phyloP scores from a whole-genome alignment of 495 filamentous ascomycete species.

The Hypomontagnella monticulosa region DNA sequence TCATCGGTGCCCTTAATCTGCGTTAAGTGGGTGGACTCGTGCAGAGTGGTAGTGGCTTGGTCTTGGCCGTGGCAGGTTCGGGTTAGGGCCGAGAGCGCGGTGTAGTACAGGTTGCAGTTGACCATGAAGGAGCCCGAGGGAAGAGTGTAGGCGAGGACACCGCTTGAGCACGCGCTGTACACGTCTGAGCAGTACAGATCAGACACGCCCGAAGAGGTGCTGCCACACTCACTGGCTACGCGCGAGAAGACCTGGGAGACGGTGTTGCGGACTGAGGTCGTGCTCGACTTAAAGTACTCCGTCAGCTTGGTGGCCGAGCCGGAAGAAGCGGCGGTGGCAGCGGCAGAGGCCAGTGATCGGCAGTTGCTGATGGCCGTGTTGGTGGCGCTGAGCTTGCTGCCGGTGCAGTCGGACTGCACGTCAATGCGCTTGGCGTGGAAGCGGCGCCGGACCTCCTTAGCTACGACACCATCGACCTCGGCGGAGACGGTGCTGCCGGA shows the following conservation, averaged over 20 bases:
- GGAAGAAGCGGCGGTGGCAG: slow-evolving; percentile 60
- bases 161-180: slow-evolving; percentile 60
- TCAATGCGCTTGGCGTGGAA: slow-evolving; percentile 61
- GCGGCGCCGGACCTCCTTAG: slow-evolving; percentile 58
- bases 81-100: slow-evolving; percentile 37
- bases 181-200: slow-evolving; percentile 65
- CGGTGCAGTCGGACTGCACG: slow-evolving; percentile 60
- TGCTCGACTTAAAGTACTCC: slow-evolving; percentile 72
- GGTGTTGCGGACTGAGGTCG: slow-evolving; percentile 50
- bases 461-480: slow-evolving; percentile 60
- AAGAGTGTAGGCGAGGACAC: slow-evolving; percentile 68
- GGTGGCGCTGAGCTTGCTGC: slow-evolving; percentile 52
- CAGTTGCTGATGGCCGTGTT: slow-evolving; percentile 61
- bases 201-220: slow-evolving; percentile 55
- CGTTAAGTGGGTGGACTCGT: slow-evolving; percentile 70
- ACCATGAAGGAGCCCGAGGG: slow-evolving; percentile 62
- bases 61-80: slow-evolving; percentile 51
- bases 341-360: slow-evolving; percentile 60
- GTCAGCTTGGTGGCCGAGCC: slow-evolving; percentile 62
- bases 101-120: slow-evolving; percentile 68
- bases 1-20: slow-evolving; percentile 68
- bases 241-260: slow-evolving; percentile 63
- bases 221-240: slow-evolving; percentile 61
- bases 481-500: slow-evolving; percentile 59
- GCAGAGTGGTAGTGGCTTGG: slow-evolving; percentile 67